Base-by-base conservation (phyloP, 495 filamentous ascomycete species). In the Rostrohypoxylon terebratum region DNA sequence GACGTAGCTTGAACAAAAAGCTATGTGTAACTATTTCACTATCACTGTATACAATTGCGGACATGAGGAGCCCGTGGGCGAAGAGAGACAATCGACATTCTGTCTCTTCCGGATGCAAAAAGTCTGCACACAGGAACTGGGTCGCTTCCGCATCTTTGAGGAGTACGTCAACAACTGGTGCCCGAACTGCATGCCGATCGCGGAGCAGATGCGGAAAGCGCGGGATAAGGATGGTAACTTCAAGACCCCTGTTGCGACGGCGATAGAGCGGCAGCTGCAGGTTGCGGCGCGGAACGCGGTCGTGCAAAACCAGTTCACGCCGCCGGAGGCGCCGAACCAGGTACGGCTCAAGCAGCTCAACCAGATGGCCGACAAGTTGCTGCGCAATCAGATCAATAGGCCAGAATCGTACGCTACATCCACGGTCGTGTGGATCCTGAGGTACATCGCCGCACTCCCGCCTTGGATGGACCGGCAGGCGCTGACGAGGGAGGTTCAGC, bases 381-480 rank as follows among this genome's bases (percentile, higher is more conserved):
- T 63, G n/a, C 33, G 5, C 9, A 16, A 4, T 0, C 20, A 23
- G 5, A 18, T 67, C 6, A 10, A 55, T 21, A 14, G 20, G 1
- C 5, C 5, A 0, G 45, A 63, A 0, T 18, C 9, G 13, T 47
- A 48, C 18, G 25, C n/a, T 2, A 59, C 45, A 23, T 38, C 1
- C 13, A 20, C 14, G 21, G 59, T 58, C 63, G 63, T 34, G 14
- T 75, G 33, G 71, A 45, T 70, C 47, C 66, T 57, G 64, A 65
- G 44, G 73, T 81, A 66, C 36, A 72, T 67, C 63, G 77, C 21
- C 68, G 54, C 44, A 67, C 77, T 60, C 66, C 78, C 54, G 77
- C 51, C 2, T 23, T 75, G 58, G 75, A 68, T 68, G 64, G 76
- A 75, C 70, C 75, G 48, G 60, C 63, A 2, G 70, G 67, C 0